Conservation (phyloP, 2,329 filamentous ascomycete genomes). For the Monascus ruber region DNA sequence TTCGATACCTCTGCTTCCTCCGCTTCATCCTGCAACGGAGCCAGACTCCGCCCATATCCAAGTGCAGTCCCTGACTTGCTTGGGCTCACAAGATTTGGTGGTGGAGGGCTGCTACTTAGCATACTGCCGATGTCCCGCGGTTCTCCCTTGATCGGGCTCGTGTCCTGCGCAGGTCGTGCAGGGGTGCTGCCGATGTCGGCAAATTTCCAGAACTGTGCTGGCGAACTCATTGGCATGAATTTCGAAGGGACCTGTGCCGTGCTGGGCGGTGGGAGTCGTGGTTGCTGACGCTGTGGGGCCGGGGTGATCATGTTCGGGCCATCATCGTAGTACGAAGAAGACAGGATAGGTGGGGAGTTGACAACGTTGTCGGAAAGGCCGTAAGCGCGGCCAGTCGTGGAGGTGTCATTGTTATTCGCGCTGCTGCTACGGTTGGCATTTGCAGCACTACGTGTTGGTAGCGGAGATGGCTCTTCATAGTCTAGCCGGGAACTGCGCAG, state of each 20-base stretch:
- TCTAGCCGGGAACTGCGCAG: slow-evolving; percentile 21
- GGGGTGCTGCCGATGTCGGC: slow-evolving; percentile 36
- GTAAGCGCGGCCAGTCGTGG: slow-evolving; percentile 19
- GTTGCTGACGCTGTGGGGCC: slow-evolving; percentile 38
- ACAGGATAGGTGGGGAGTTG: slow-evolving; percentile 36
- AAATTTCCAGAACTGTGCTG: slow-evolving; percentile 41
- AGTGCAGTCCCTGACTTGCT: slow-evolving; percentile 30
- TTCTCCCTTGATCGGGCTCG: slow-evolving; percentile 37
- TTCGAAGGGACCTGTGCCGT: slow-evolving; percentile 39
- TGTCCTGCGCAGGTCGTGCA: slow-evolving; percentile 31
- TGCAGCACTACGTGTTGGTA: slow-evolving; percentile 23
- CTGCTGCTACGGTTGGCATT: slow-evolving; percentile 12
- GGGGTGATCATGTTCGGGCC: slow-evolving; percentile 38
- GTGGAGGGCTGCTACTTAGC: slow-evolving; percentile 38
- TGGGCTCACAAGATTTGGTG: slow-evolving; percentile 34
- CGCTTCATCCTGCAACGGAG: slow-evolving; percentile 22
- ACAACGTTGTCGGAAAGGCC: slow-evolving; percentile 29
- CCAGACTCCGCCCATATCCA: slow-evolving; percentile 17
- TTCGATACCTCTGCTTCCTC: slow-evolving; percentile 3
- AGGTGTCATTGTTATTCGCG: slow-evolving; percentile 10
- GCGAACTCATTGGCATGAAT: slow-evolving; percentile 41
- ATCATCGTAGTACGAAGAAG: slow-evolving; percentile 39
- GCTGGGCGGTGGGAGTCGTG: slow-evolving; percentile 36
- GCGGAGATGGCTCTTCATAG: slow-evolving; percentile 33
- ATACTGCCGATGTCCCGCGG: slow-evolving; percentile 27